Percentiles rank a stretch among this genome's conserved stretches.
These are phyloP conservation scores for Chrysoporthe deuterocubensis DNA, from an alignment of 2,329 filamentous ascomycete genomes.

Conservation along the genomic window DNA sequence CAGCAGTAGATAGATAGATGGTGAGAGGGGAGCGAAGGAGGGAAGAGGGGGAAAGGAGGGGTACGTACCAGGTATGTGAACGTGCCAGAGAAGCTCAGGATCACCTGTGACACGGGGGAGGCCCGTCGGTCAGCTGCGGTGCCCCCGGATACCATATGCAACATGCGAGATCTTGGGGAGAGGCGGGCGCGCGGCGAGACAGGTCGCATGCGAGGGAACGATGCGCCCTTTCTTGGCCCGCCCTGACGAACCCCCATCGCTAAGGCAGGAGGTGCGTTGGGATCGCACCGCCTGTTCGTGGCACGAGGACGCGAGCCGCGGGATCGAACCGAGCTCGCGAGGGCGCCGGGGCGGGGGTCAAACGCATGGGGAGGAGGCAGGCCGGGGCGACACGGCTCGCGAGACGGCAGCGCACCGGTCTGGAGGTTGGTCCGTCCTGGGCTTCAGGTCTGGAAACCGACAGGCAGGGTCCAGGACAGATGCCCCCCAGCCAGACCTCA, in stretches of 20 bases:
- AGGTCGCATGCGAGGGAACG: slow-evolving; percentile 9
- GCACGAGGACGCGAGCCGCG: slow-evolving; percentile 15
- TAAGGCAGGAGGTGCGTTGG: slow-evolving; percentile 29
- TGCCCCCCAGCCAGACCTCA: too few relatives aligned
- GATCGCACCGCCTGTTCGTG: slow-evolving; percentile 12
- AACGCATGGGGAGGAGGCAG: not conserved
- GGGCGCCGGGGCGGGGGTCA: not conserved
- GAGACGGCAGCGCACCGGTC: too few relatives aligned
- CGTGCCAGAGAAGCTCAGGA: slow-evolving; percentile 80
- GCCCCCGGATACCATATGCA: slow-evolving; percentile 35
- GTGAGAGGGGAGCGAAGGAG: not conserved
- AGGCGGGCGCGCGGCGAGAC: slow-evolving; percentile 20
- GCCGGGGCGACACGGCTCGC: not conserved
- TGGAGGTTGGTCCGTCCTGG: too few relatives aligned
- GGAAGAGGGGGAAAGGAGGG: not conserved
- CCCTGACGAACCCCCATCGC: slow-evolving; percentile 39
- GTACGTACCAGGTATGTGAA: slow-evolving; percentile 81
- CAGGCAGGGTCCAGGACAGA: too few relatives aligned
- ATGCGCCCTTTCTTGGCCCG: not conserved
- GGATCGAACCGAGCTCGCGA: not conserved
- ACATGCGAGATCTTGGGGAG: slow-evolving; percentile 36
- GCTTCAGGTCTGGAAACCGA: too few relatives aligned
- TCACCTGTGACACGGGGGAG: slow-evolving; percentile 55
- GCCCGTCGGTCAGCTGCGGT: slow-evolving; percentile 38
- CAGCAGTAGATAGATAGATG: not conserved